Conservation (phyloP, 441 rosid species). For the Cnidoscolus chayamansa region DNA sequence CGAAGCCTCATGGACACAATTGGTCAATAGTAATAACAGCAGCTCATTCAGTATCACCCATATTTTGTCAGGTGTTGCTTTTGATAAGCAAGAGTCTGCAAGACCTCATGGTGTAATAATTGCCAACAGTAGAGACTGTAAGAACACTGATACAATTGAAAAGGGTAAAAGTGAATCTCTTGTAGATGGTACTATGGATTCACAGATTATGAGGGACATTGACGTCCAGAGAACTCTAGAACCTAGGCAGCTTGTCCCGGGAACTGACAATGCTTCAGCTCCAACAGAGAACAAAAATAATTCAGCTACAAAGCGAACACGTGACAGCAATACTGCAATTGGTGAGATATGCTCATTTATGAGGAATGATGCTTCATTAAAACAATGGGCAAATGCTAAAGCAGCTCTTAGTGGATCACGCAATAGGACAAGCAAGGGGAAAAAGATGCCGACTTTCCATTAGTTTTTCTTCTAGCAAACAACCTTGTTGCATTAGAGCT, state of each 20-base stretch:
- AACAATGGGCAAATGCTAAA: slow-evolving; percentile 65
- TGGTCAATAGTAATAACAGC: slow-evolving; percentile 41
- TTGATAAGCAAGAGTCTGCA: slow-evolving; percentile 28
- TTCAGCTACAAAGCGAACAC: slow-evolving; percentile 19
- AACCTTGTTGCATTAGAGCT: too few relatives aligned
- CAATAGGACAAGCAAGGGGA: slow-evolving; percentile 44
- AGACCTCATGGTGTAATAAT: slow-evolving; percentile 20
- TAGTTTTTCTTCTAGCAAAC: too few relatives aligned
- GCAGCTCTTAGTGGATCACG: slow-evolving; percentile 50
- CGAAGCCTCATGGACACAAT: slow-evolving; percentile 75
- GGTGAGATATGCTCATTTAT: slow-evolving; percentile 65
- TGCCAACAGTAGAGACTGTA: slow-evolving; percentile 17
- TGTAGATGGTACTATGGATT: slow-evolving; percentile 18
- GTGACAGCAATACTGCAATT: slow-evolving; percentile 22
- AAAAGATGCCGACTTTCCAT: slow-evolving; percentile 19
- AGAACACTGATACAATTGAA: slow-evolving; percentile 24
- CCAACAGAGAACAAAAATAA: slow-evolving; percentile 9
- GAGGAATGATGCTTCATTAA: slow-evolving; percentile 68
- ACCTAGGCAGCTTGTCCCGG: slow-evolving; percentile 20
- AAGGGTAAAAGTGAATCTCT: slow-evolving; percentile 13
- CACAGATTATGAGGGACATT: slow-evolving; percentile 22
- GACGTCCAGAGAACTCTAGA: slow-evolving; percentile 18
- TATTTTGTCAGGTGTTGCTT: slow-evolving; percentile 44
- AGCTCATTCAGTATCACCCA: slow-evolving; percentile 63
- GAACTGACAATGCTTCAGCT: slow-evolving; percentile 17